Base-by-base conservation (phyloP, 345 rosid species). In the Garcia nutans region DNA sequence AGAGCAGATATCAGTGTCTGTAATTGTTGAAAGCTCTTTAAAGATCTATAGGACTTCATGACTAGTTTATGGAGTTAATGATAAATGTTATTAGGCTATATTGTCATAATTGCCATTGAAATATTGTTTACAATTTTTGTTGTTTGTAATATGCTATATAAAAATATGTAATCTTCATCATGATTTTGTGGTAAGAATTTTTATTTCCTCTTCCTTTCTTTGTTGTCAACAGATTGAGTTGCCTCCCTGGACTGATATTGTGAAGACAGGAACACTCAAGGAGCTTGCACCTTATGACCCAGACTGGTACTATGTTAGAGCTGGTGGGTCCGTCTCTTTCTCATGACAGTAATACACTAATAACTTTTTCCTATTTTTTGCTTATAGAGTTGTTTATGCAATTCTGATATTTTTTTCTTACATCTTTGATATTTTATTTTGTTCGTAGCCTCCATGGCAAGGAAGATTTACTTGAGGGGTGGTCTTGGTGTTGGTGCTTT, bases 401-500 rank as follows among this genome's bases (percentile, higher is more conserved):
- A 24, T 15, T 16, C 6, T 22, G 20, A 2, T 2, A 20, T 26
- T 2, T 13, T 22, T 5, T 42, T 22, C 9, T 42, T 54, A 33
- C 49, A 20, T 37, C 2, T 20, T 16, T 17, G 12, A 26, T 76
- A 11, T 66, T 47, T n/a, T 50, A 6, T 65, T 15, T 58, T 47
- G 17, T 33, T 77, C 81, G 77, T 80, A 93, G 97, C 97, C 1
- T 93, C 97, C 19, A 93, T 93, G 92, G 97, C 97, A 13, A 90
- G 98, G 88, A 93, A 93, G 83, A 88, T 93, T 68, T 93, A 92
- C 82, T 66, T 93, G 55, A 92, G 96, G 78, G 96, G 94, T 60
- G 98, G 98, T 61, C 96, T 93, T 57, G 98, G 98, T 22, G 97
- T 90, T 42, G 97, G 97, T 81, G 93, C 96, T 75, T 91, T 93